Base-by-base conservation (phyloP, 306 rosid genomes). In the Canavalia ensiformis region DNA sequence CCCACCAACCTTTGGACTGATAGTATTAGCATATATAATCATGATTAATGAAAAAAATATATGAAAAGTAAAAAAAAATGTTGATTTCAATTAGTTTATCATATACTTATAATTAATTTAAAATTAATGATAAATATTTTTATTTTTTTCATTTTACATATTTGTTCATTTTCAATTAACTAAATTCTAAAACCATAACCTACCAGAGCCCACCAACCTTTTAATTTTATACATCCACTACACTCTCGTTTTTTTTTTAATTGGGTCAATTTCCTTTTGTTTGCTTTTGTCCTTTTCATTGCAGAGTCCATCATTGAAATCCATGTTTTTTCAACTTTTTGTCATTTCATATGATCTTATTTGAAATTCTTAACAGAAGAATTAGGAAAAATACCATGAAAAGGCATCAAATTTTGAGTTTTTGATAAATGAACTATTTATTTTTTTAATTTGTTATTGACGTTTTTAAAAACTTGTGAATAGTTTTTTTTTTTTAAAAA, bases 1-100 rank as follows among this genome's bases (percentile, higher is more conserved):
- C 74, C 25, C 75, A 52, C 75, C 75, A 52, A 76, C 11, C 62
- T 7, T 65, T 65, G 74, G 81, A 64, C 44, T 77, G 33, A 2
- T 34, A 10, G 39, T 47, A 18, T 7, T 44, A 69, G 8, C 28
- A 56, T 56, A 9, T 41, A 9, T 54, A 55, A 58, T 18, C 25
- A 18, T 18, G 25, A 18, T 18, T 18, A 18, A 18, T 18, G 25
- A 18, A 18, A 18, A 18, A 18, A 18, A 18, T 18, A 18, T 18
- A 18, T 18, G 25, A 18, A 18, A 18, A 18, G 25, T 18, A 18
- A 18, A 18, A 18, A 18, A 18, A 18, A 18, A 18, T 18, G 25
- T 18, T 18, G 25, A 18, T 18, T 18, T 18, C 25, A 18, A 18
- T 18, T 18, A 18, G 25, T 18, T 18, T 18, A 18, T 18, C 25